A percentile compares a stretch with the other conserved stretches of the same genome.
Conservation (phyloP, 352 stramenopile species). For the Phytophthora pseudosyringae region DNA sequence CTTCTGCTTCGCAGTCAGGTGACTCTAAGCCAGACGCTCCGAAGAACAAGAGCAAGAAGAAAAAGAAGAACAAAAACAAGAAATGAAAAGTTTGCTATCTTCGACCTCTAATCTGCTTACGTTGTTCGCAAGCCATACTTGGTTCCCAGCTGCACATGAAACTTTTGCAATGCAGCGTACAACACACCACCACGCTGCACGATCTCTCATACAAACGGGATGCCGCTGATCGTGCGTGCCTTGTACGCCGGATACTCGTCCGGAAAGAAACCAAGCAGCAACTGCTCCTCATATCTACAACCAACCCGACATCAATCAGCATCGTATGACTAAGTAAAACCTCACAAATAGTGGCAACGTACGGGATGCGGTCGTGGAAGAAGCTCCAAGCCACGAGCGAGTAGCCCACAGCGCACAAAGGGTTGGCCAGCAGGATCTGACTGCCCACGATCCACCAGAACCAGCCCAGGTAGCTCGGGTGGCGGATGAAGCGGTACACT, state of each 20-base stretch:
- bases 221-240: constrained; percentile 88
- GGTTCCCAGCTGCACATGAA: constrained; percentile 4
- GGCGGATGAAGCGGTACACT: constrained; percentile 93
- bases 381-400: constrained; percentile 93
- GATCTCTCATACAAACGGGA: constrained; percentile 88
- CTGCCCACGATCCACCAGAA: constrained; percentile 97
- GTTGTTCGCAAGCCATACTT: constrained; percentile 10
- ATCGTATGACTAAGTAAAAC: constrained; percentile 2
- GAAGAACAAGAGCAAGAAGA: constrained; percentile 57
- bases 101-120: constrained; percentile 19
- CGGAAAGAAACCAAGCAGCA: constrained; percentile 91
- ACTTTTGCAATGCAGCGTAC: constrained; percentile 4
- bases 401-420: constrained; percentile 88
- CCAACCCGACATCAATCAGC: constrained; percentile 11
- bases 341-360: constrained; percentile 21
- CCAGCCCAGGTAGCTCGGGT: constrained; percentile 97
- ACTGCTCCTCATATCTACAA: constrained; percentile 91
- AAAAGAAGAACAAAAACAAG: constrained; percentile 48
- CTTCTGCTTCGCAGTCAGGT: constrained; percentile 1
- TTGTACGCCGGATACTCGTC: constrained; percentile 93
- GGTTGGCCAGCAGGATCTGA: constrained; percentile 94
- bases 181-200: constrained; percentile 3
- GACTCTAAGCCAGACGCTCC: constrained; percentile 13
- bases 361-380: constrained; percentile 95
- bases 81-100: constrained; percentile 17